phyloP scores from a whole-genome alignment of 2,329 filamentous ascomycete species.

The Ascochyta rabiei region DNA sequence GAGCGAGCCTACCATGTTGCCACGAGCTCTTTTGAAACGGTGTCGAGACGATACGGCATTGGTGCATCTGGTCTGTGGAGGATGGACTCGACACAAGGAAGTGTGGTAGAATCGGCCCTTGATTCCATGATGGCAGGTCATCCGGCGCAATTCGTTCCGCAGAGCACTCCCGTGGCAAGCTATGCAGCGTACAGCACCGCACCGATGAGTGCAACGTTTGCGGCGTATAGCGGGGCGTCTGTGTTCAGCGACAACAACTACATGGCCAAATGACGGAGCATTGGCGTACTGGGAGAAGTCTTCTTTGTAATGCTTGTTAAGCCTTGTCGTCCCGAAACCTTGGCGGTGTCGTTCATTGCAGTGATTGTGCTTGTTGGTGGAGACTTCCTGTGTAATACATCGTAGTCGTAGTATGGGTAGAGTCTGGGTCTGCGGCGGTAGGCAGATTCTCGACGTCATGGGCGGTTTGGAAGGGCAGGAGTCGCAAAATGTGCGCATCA shows the following conservation, averaged over 20 bases:
- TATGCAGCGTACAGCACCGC: constrained; percentile 9
- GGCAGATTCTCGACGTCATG: not conserved
- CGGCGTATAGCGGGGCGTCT: not conserved
- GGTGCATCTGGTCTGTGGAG: constrained; percentile 19
- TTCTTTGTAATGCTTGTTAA: not conserved
- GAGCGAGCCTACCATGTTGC: constrained; percentile 31
- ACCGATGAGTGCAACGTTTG: not conserved
- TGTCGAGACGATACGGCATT: constrained; percentile 24
- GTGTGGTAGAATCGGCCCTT: not conserved
- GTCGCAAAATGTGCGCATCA: not conserved
- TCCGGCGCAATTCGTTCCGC: not conserved
- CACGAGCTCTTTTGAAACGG: constrained; percentile 23
- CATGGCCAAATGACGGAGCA: constrained; percentile 2
- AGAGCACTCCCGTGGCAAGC: not conserved
- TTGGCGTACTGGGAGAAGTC: too few species aligned
- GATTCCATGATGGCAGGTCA: constrained; percentile 1
- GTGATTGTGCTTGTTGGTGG: not conserved
- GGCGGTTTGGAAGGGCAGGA: not conserved
- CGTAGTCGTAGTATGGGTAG: not conserved
- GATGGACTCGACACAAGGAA: not conserved
- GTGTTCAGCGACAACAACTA: constrained; percentile 8
- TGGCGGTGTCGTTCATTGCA: not conserved
- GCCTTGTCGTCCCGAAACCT: not conserved
- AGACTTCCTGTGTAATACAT: not conserved
- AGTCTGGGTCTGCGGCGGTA: not conserved